These are phyloP conservation scores for Gentiana dahurica DNA, from an alignment of 257 asterid species.

Conservation along the genomic window DNA sequence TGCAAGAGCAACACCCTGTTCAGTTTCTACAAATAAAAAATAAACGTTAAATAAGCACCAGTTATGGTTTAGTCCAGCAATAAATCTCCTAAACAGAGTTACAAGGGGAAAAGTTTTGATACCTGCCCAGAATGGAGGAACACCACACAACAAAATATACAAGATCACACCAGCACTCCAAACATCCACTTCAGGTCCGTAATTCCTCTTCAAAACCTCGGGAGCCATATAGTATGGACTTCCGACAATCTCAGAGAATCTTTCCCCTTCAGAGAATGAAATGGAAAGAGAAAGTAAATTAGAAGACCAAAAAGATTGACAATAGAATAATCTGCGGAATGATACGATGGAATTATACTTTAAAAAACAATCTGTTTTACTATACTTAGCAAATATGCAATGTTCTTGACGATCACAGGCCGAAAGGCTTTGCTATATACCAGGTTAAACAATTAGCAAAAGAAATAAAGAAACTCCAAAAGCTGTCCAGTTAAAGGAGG, in stretches of 20 bases:
- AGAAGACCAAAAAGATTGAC: too few relatives aligned
- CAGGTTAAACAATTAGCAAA: too few relatives aligned
- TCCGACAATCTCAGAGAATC: conserved; percentile 81
- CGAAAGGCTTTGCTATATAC: too few relatives aligned
- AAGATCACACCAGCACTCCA: conserved; percentile 97
- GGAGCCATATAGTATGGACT: conserved; percentile 98
- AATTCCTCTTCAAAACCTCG: conserved; percentile 78
- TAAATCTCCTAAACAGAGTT: not conserved
- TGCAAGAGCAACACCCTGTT: conserved; percentile 92
- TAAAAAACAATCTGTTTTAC: too few relatives aligned
- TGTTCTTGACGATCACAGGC: too few relatives aligned
- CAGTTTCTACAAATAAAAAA: conserved; percentile 47
- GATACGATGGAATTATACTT: too few relatives aligned
- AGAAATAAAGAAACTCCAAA: too few relatives aligned
- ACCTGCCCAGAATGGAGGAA: conserved; percentile 99
- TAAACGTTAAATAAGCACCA: not conserved
- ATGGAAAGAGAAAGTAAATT: not conserved
- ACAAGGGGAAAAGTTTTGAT: conserved; percentile 5
- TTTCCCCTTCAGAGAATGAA: conserved; percentile 36
- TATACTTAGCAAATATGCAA: too few relatives aligned
- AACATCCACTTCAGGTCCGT: conserved; percentile 84
- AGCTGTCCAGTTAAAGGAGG: too few relatives aligned
- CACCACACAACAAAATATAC: conserved; percentile 88
- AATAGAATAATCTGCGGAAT: too few relatives aligned
- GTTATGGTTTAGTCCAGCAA: conserved; percentile 1